Base-by-base conservation (phyloP, 1,139 yeast species). In the Yamadazyma pseudoaaseri region DNA sequence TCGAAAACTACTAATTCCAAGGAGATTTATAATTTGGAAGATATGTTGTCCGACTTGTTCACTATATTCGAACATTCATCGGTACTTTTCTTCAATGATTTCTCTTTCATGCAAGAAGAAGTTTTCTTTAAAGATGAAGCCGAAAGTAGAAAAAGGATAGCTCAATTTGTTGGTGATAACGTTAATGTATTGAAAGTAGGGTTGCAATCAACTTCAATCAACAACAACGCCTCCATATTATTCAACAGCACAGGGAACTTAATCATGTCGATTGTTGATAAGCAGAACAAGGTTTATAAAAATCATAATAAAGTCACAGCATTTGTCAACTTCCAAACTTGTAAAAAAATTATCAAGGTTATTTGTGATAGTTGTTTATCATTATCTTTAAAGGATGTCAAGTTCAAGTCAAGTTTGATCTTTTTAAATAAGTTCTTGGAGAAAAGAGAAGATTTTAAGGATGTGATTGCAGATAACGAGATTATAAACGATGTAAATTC, bases 231-330 rank as follows among this genome's bases (percentile, higher is more conserved):
- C 27, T 39, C 51, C 3, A 34, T 39, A 11, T 42, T 69, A 14
- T 65, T 67, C 36, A 62, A 62, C 17, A 55, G 73, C 1, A 69
- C 73, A 2, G 56, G 69, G 33, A 42, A 48, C 3, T 51, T 70
- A 30, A 56, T 68, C 2, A 52, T 63, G 51, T 52, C 55, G 7
- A 46, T 69, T 16, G 65, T 70, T 3, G 50, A 45, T 16, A 35
- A 38, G 11, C 38, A 49, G 6, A 45, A 45, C 10, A 18, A 36
- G n/a, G 45, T 58, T 12, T 50, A 48, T 3, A 44, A 37, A n/a
- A 38, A 49, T 6, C 45, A 43, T 32, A 56, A 45, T 27, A 36
- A 35, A 3, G 49, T 46, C 2, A 49, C 58, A 2, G 51, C 58
- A 1, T 62, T 49, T 40, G 49, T 62, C 6, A 60, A 60, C 34